phyloP scores from a whole-genome alignment of 352 stramenopile genomes.

The Halophytophthora polymorphica region DNA sequence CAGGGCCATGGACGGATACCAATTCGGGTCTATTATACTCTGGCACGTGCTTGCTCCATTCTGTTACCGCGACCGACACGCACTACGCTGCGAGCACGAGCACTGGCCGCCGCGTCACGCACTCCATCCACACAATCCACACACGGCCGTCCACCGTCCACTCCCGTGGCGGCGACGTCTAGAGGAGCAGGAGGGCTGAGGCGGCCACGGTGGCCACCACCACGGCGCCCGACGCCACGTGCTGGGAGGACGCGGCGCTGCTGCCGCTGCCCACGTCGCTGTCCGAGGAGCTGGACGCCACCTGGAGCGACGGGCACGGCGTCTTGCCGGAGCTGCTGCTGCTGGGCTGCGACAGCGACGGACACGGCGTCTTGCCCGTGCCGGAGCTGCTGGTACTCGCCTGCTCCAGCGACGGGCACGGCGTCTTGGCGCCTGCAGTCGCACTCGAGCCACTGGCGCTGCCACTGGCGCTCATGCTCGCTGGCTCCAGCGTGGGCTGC shows the following conservation, averaged over 20 bases:
- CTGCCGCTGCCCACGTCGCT: conserved; percentile 19
- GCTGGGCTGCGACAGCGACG: conserved; percentile 8
- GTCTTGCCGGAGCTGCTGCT: conserved; percentile 15
- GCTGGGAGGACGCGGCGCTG: conserved; percentile 4
- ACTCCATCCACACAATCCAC: conserved; percentile 13
- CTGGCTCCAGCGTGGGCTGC: conserved; percentile 3
- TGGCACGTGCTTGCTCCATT: too few relatives aligned
- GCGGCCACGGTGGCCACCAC: conserved; percentile 9
- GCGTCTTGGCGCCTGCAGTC: conserved; percentile 11
- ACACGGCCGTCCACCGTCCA: neutral
- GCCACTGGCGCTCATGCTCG: neutral
- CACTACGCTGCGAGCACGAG: too few relatives aligned
- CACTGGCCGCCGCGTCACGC: conserved; percentile 4
- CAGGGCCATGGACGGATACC: too few relatives aligned
- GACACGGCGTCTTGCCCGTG: conserved; percentile 5
- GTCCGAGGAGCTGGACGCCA: conserved; percentile 24
- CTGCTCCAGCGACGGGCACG: conserved; percentile 31
- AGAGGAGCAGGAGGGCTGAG: conserved; percentile 21
- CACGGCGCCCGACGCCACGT: conserved; percentile 8
- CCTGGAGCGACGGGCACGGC: conserved; percentile 27
- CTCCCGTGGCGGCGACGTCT: conserved; percentile 4
- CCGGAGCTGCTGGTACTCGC: conserved; percentile 18
- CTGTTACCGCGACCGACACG: too few relatives aligned
- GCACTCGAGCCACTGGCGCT: too few relatives aligned
- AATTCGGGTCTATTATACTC: too few relatives aligned